phyloP scores from a whole-genome alignment of 1,284 basidiomycete genomes.

The Malassezia globosa region DNA sequence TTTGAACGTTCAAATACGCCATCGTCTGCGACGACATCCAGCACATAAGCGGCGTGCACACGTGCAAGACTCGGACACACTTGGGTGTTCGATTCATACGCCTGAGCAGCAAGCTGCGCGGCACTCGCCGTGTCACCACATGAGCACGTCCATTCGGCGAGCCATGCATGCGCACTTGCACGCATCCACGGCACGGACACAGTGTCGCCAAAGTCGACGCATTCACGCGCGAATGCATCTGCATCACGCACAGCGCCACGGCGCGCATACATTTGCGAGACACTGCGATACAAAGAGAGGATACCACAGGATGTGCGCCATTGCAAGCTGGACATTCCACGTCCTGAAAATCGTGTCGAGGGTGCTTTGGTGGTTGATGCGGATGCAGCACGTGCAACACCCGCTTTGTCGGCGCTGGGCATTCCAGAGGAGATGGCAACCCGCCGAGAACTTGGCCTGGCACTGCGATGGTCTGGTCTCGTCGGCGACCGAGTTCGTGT shows the following conservation, averaged over 20 bases:
- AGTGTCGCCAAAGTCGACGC: constrained; percentile 26
- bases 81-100: too few relatives aligned
- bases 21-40: neutral
- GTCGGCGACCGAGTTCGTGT: neutral
- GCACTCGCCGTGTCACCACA: constrained; percentile 18
- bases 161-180: constrained; percentile 23
- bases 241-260: constrained; percentile 37
- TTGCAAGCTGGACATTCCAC: constrained; percentile 1
- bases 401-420: too few relatives aligned
- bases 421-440: too few relatives aligned
- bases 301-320: constrained; percentile 2
- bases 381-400: too few relatives aligned
- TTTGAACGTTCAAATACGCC: neutral
- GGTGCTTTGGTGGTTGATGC: too few relatives aligned
- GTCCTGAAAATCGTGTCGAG: neutral
- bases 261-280: constrained; percentile 25
- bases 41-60: neutral
- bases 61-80: too few relatives aligned
- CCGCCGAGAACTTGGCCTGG: too few relatives aligned
- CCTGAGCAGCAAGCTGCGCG: neutral
- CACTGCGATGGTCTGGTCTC: too few relatives aligned
- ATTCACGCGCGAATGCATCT: constrained; percentile 31
- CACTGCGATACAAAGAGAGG: constrained; percentile 14
- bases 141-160: constrained; percentile 22
- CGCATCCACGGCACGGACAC: constrained; percentile 20